Evolutionary conservation across 2,329 filamentous ascomycete species (phyloP), one percentile per base, ranked within the genome.

Genomic region (Aphanocladium album): DNA sequence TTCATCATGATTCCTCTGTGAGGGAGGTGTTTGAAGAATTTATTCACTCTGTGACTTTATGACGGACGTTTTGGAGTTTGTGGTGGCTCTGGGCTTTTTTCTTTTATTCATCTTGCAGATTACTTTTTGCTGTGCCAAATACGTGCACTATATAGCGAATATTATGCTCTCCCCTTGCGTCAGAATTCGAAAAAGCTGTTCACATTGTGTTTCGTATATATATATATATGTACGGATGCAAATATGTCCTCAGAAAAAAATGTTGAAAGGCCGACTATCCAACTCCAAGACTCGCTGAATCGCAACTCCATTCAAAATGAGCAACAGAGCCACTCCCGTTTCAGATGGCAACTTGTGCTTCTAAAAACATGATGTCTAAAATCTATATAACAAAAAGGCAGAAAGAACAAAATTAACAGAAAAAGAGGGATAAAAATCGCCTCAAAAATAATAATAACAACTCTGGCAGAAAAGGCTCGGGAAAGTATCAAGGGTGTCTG

Each of bases 121-220:
- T 33, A 21, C 17, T 52, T n/a, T 59, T 46, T 25, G 57, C 49
- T 43, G 47, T 27, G 47, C 56, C 5, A 51, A 30, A 33, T 35
- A 45, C 25, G 27, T 46, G 47, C 57, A 53, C 33, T 51, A 43
- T 21, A 43, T 50, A 58, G 46, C 46, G 25, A 58, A 50, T 58
- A 43, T 17, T 35, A 43, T 43, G 35, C 23, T 35, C 17, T 23
- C 30, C 9, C 25, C 6, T 53, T 7, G 6, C 5, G 12, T 27
- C 12, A n/a, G 30, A 14, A 37, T 30, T 30, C 9, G 30, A 30
- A 30, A 30, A 9, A 30, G 30, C 30, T 30, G 30, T 30, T 30
- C 9, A 5, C 30, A 5, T 30, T 30, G 9, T 5, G 9, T 30
- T 30, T 30, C 30, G 30, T 30, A 30, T 9, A 30, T 30, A 9